Evolutionary conservation across 2,329 filamentous ascomycete species (phyloP).

Genomic region (Beauveria rudraprayagi): DNA sequence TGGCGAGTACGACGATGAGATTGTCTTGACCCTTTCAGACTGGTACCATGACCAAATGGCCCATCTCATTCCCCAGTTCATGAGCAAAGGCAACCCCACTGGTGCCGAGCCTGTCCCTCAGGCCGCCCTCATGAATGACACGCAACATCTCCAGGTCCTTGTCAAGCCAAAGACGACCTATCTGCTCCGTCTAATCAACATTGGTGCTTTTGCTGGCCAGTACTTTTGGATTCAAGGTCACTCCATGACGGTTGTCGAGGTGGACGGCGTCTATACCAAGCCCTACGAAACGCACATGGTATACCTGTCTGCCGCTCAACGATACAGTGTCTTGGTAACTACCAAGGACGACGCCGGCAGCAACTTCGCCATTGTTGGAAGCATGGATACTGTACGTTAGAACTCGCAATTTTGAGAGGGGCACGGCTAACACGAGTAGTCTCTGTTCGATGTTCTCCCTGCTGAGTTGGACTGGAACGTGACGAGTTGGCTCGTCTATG

Average conservation of each 20-base stretch:
- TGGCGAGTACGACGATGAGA: conserved; percentile 52
- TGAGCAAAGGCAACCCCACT: conserved; percentile 46
- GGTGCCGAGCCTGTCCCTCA: conserved; percentile 61
- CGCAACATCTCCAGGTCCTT: conserved; percentile 47
- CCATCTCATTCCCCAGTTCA: conserved; percentile 39
- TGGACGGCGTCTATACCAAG: conserved; percentile 64
- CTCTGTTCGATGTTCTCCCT: conserved; percentile 62
- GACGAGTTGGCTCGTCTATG: conserved; percentile 57
- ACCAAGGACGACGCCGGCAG: conserved; percentile 51
- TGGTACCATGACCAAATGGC: conserved; percentile 59
- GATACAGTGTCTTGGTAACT: conserved; percentile 54
- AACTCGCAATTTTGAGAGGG: neutral
- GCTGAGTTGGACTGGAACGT: conserved; percentile 59
- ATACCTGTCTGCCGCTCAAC: conserved; percentile 61
- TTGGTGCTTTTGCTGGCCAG: conserved; percentile 62
- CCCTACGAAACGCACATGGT: conserved; percentile 51
- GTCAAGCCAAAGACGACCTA: conserved; percentile 64
- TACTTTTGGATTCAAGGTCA: conserved; percentile 63
- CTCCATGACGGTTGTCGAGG: conserved; percentile 61
- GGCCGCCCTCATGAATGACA: conserved; percentile 64
- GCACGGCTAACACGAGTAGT: conserved; percentile 35
- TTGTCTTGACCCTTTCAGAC: conserved; percentile 58
- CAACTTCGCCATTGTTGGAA: conserved; percentile 61
- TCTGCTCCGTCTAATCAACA: conserved; percentile 62
- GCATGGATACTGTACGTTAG: conserved; percentile 55